phyloP scores from a whole-genome alignment of 2,329 filamentous ascomycete genomes.

The Diplodia sapinea region DNA sequence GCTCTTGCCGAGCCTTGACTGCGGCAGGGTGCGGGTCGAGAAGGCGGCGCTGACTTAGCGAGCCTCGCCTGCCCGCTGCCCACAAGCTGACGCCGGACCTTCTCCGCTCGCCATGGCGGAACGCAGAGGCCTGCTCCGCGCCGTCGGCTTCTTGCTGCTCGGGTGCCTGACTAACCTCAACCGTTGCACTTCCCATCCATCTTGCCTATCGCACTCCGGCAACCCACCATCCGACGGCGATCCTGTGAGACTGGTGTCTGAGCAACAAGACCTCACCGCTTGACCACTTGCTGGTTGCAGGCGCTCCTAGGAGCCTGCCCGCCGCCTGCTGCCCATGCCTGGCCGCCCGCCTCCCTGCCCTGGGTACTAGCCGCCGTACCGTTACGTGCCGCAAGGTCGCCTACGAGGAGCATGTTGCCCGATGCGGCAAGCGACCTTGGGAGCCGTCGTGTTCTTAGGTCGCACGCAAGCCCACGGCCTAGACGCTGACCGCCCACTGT shows the following conservation, averaged over 20 bases:
- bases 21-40: not conserved
- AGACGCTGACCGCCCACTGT: constrained; percentile 2
- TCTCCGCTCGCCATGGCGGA: constrained; percentile 3
- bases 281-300: not conserved
- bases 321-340: not conserved
- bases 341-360: not conserved
- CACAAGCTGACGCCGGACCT: not conserved
- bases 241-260: constrained; percentile 20
- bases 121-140: constrained; percentile 7
- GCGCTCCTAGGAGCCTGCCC: constrained; percentile 1
- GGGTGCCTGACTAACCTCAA: constrained; percentile 7
- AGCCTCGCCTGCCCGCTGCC: not conserved
- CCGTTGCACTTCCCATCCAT: not conserved
- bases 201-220: not conserved
- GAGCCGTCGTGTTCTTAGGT: not conserved
- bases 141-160: not conserved
- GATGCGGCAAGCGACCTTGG: constrained; percentile 4
- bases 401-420: not conserved
- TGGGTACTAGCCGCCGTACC: constrained; percentile 3
- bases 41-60: constrained; percentile 8
- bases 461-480: not conserved
- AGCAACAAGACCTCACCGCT: not conserved
- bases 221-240: not conserved
- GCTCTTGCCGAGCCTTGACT: constrained; percentile 15
- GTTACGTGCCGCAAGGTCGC: constrained; percentile 9